Evolutionary conservation across 1,139 yeast genomes (phyloP).

Genomic region (Saccharomyces hybrid): DNA sequence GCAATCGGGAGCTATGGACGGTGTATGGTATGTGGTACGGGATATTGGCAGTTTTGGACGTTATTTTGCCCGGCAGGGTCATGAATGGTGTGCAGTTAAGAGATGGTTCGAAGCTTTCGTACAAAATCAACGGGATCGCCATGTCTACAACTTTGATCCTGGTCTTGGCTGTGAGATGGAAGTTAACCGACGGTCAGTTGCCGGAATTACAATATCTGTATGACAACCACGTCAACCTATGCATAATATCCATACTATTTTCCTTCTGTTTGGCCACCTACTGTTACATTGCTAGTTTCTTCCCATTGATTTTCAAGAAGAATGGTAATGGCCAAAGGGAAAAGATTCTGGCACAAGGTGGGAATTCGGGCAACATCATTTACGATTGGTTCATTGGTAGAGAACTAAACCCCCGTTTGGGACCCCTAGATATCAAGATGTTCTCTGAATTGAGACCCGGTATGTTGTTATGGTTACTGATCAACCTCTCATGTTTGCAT

Average conservation of each 20-base stretch:
- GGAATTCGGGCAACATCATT: conserved; percentile 66
- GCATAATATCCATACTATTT: conserved; percentile 54
- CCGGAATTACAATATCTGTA: conserved; percentile 79
- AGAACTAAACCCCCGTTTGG: conserved; percentile 86
- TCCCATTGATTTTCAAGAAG: conserved; percentile 39
- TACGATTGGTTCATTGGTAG: conserved; percentile 98
- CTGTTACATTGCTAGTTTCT: conserved; percentile 61
- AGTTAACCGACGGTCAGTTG: conserved; percentile 43
- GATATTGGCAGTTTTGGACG: conserved; percentile 54
- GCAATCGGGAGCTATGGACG: conserved; percentile 41
- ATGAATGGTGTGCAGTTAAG: conserved; percentile 63
- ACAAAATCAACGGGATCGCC: conserved; percentile 77
- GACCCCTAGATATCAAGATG: conserved; percentile 76
- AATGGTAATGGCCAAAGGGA: conserved; percentile 55
- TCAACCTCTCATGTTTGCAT: conserved; percentile 73
- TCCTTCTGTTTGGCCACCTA: conserved; percentile 55
- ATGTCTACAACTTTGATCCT: conserved; percentile 43
- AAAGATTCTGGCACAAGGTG: conserved; percentile 73
- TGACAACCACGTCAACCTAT: conserved; percentile 56
- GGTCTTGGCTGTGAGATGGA: conserved; percentile 45
- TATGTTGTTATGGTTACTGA: conserved; percentile 72
- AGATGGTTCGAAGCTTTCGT: conserved; percentile 62
- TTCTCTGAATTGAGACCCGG: conserved; percentile 97
- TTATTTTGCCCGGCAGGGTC: conserved; percentile 62
- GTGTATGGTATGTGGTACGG: conserved; percentile 73